Conservation (phyloP, 2,329 filamentous ascomycete species). For the Fusarium proliferatum region DNA sequence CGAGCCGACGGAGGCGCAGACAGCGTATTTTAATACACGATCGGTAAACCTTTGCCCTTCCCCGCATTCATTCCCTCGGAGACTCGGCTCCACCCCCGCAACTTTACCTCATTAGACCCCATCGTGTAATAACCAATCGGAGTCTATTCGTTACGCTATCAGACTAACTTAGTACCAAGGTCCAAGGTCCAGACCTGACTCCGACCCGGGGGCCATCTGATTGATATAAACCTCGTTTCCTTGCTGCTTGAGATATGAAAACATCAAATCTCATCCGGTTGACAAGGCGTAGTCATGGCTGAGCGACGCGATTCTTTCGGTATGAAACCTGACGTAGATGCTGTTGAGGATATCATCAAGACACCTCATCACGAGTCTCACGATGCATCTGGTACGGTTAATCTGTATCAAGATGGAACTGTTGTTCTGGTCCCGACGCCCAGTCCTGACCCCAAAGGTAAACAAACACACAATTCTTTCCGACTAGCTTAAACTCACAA, state of each 20-base stretch:
- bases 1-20: constrained; percentile 13
- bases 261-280: background rate
- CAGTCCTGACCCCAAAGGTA: constrained; percentile 17
- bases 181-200: background rate
- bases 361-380: background rate
- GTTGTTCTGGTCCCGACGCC: constrained; percentile 5
- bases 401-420: constrained; percentile 8
- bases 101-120: background rate
- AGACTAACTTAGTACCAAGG: background rate
- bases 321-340: constrained; percentile 5
- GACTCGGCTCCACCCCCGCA: constrained; percentile 24
- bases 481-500: fast-evolving
- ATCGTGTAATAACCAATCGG: background rate
- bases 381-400: constrained; percentile 7
- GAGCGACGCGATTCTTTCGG: constrained; percentile 4
- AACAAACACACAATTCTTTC: fast-evolving
- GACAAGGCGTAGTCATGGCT: background rate
- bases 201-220: background rate
- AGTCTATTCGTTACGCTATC: background rate
- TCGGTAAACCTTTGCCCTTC: background rate
- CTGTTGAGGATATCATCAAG: background rate
- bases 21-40: background rate
- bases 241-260: fast-evolving
- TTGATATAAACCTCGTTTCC: constrained; percentile 1
- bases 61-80: constrained; percentile 13